A percentile compares a stretch with the other conserved stretches of the same genome.
These are phyloP conservation scores for Cynanchum wilfordii DNA, from an alignment of 257 asterid genomes.

Conservation along the genomic window DNA sequence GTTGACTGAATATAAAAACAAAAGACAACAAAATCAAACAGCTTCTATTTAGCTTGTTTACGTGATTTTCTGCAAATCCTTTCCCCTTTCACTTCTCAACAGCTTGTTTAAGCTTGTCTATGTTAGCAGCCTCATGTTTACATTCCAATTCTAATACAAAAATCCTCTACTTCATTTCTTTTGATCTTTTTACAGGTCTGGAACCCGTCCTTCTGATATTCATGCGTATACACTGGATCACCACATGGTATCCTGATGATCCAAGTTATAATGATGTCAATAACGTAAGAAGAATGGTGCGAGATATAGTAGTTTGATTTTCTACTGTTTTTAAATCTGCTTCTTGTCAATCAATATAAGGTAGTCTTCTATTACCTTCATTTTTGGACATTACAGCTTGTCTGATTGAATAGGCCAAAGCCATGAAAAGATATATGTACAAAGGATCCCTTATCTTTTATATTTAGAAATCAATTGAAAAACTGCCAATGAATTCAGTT, in stretches of 20 bases:
- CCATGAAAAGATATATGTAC: neutral
- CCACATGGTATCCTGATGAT: conserved; percentile 51
- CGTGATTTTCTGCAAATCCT: neutral
- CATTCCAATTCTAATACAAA: neutral
- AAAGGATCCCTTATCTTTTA: neutral
- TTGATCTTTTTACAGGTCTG: conserved; percentile 55
- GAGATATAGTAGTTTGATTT: neutral
- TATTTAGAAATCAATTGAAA: neutral
- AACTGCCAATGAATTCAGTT: too few relatives aligned
- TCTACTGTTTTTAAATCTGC: neutral
- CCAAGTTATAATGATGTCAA: neutral
- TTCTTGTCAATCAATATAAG: neutral
- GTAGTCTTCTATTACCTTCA: neutral
- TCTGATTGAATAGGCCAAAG: neutral
- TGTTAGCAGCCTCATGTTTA: neutral
- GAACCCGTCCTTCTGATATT: conserved; percentile 85
- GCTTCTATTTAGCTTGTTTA: neutral
- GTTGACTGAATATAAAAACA: too few relatives aligned
- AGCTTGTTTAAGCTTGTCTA: too few relatives aligned
- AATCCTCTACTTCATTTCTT: neutral
- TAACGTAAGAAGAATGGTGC: neutral
- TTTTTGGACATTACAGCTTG: neutral
- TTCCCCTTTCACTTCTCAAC: neutral
- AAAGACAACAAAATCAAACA: neutral
- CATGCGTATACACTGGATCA: conserved; percentile 67